phyloP scores from a whole-genome alignment of 2,329 filamentous ascomycete species.

The Fusarium acutatum region DNA sequence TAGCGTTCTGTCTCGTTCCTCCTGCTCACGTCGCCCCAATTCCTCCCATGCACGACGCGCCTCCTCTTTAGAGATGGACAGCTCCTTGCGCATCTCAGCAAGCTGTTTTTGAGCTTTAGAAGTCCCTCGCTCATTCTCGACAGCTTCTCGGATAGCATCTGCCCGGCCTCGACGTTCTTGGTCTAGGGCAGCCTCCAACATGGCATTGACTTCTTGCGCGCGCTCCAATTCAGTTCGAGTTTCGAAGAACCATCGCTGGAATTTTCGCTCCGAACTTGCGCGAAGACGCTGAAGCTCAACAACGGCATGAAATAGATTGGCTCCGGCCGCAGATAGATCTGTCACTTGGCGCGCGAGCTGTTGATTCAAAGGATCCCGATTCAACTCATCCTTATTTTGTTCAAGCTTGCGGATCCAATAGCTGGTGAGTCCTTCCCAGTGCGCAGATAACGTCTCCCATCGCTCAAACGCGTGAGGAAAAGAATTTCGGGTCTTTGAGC shows the following conservation, averaged over 20 bases:
- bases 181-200: slow-evolving; percentile 79
- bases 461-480: slow-evolving; percentile 98
- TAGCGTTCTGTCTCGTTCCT: slow-evolving; percentile 85
- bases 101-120: slow-evolving; percentile 82
- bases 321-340: slow-evolving; percentile 94
- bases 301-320: slow-evolving; percentile 96
- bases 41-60: slow-evolving; percentile 97
- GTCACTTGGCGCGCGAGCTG: slow-evolving; percentile 94
- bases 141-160: slow-evolving; percentile 71
- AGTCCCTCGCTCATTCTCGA: slow-evolving; percentile 74
- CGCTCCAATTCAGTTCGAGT: slow-evolving; percentile 89
- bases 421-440: slow-evolving; percentile 96
- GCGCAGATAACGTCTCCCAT: slow-evolving; percentile 95
- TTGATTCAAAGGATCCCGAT: slow-evolving; percentile 81
- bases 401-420: slow-evolving; percentile 97
- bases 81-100: slow-evolving; percentile 90
- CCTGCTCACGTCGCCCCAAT: slow-evolving; percentile 89
- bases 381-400: slow-evolving; percentile 86
- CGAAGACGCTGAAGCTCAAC: slow-evolving; percentile 94
- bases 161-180: slow-evolving; percentile 76
- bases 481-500: slow-evolving; percentile 65
- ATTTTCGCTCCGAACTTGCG: slow-evolving; percentile 95
- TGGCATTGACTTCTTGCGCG: slow-evolving; percentile 80
- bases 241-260: slow-evolving; percentile 98
- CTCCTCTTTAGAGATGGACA: slow-evolving; percentile 95